Evolutionary conservation across 2,329 filamentous ascomycete species (phyloP), one percentile per base, ranked within the genome.

Genomic region (Zymoseptoria tritici): DNA sequence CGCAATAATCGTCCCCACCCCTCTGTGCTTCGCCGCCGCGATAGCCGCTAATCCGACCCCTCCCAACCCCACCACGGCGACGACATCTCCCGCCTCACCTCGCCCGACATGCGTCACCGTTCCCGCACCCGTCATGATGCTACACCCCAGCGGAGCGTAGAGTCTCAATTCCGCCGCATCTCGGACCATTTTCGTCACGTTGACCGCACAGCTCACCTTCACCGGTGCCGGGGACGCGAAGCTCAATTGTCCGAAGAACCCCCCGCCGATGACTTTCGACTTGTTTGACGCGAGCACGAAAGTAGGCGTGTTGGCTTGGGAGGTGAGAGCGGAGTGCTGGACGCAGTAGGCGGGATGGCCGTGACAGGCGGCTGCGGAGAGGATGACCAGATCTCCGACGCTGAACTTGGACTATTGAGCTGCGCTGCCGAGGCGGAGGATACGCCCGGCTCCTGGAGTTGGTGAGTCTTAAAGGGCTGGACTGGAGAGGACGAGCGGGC

Each of bases 311-410:
- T 67, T 64, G 7, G 62, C 66, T 9, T 52, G 50, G 13, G 62
- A 56, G 3, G 66, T 67, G 11, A 77, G 72, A 3, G 71, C 66
- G 36, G 74, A 74, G 59, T 79, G 81, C 8, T 73, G 66, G 36
- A 68, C 59, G 66, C 80, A 82, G 63, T 81, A 77, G 0, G 78
- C 76, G 0, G 75, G 78, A n/a, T 76, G 73, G 0, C 75, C 76
- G 0, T 70, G 63, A 63, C 78, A 80, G 42, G 72, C 73, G 5
- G 74, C 70, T 60, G 78, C 79, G 3, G 75, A 77, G 2, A 80
- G 67, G 11, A 80, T 65, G 2, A 79, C 76, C 1, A 74, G 71
- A 56, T 80, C 77, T 13, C 76, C 77, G n/a, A 60, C 59, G 31
- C 56, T 42, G 54, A 57, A 59, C 6, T 60, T 42, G 9, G 58